phyloP scores from a whole-genome alignment of 2,329 filamentous ascomycete species.

The Dendryphion nanum region DNA sequence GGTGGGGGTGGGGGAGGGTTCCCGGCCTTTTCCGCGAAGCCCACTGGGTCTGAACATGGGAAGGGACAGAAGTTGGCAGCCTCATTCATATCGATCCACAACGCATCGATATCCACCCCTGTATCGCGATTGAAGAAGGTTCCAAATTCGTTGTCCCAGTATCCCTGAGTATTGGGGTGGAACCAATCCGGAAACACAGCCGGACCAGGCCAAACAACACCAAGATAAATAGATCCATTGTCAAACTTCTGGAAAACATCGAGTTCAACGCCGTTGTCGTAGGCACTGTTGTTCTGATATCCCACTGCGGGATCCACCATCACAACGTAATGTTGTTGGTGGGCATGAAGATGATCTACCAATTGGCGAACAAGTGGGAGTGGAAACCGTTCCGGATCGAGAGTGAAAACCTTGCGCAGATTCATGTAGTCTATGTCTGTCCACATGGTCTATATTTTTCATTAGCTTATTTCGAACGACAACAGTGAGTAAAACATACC shows the following conservation, averaged over 20 bases:
- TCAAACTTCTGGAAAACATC: slow-evolving; percentile 51
- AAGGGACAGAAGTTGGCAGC: slow-evolving; percentile 35
- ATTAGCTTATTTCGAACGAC: neutral
- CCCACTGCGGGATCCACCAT: slow-evolving; percentile 74
- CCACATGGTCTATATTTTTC: slow-evolving; percentile 66
- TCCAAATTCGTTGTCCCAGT: slow-evolving; percentile 68
- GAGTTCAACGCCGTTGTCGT: slow-evolving; percentile 59
- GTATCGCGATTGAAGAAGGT: slow-evolving; percentile 62
- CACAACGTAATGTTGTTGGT: slow-evolving; percentile 68
- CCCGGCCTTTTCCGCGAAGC: slow-evolving; percentile 41
- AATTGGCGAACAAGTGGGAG: slow-evolving; percentile 61
- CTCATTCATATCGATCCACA: slow-evolving; percentile 55
- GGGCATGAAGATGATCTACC: slow-evolving; percentile 63
- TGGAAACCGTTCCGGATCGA: slow-evolving; percentile 65
- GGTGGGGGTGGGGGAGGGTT: slow-evolving; percentile 64
- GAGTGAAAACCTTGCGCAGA: slow-evolving; percentile 58
- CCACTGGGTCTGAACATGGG: slow-evolving; percentile 49
- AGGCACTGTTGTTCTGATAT: slow-evolving; percentile 50
- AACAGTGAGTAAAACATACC: slow-evolving; percentile 6
- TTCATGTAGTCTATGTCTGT: slow-evolving; percentile 72
- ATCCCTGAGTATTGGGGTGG: slow-evolving; percentile 59
- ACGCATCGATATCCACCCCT: slow-evolving; percentile 72
- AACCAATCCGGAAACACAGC: slow-evolving; percentile 79
- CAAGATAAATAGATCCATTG: slow-evolving; percentile 58
- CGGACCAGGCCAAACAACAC: slow-evolving; percentile 76